These are phyloP conservation scores for Schizosaccharomyces octosporus DNA, from an alignment of 805 yeast species.

Conservation along the genomic window DNA sequence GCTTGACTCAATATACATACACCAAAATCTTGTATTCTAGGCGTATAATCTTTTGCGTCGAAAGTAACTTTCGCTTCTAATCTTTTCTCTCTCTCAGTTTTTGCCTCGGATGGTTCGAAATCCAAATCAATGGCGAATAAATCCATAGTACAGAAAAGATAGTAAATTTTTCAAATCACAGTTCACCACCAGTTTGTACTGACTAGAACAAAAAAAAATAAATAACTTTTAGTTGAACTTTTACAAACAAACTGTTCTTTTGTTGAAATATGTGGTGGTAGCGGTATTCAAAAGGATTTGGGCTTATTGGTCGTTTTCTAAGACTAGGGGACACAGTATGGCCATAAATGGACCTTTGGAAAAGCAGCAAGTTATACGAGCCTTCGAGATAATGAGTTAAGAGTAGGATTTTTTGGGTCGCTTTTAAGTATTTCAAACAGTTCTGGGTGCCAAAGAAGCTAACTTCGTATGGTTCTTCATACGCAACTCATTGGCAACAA, in stretches of 20 bases:
- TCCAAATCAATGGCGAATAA: neutral
- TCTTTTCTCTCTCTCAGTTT: neutral
- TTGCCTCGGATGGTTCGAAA: neutral
- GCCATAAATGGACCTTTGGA: too few species aligned
- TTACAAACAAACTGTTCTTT: too few species aligned
- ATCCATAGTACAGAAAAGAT: conserved; percentile 45
- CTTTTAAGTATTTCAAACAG: conserved; percentile 4
- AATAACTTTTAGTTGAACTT: too few species aligned
- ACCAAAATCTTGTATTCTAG: neutral
- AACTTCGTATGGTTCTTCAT: conserved; percentile 66
- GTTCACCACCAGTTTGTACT: conserved; percentile 60
- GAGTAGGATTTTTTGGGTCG: too few species aligned
- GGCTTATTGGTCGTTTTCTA: too few species aligned
- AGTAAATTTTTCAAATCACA: conserved; percentile 63
- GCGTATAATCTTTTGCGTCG: neutral
- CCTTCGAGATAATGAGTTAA: too few species aligned
- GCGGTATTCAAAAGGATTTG: too few species aligned
- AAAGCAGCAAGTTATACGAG: too few species aligned
- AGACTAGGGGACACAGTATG: too few species aligned
- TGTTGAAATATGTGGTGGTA: too few species aligned
- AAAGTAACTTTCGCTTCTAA: neutral
- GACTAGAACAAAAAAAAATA: conserved; percentile 55
- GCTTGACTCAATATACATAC: neutral
- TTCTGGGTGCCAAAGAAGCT: conserved; percentile 70
- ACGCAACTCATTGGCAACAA: conserved; percentile 69